Evolutionary conservation across 768 basidiomycete genomes (phyloP).

Genomic region (Cyclocybe cylindracea): DNA sequence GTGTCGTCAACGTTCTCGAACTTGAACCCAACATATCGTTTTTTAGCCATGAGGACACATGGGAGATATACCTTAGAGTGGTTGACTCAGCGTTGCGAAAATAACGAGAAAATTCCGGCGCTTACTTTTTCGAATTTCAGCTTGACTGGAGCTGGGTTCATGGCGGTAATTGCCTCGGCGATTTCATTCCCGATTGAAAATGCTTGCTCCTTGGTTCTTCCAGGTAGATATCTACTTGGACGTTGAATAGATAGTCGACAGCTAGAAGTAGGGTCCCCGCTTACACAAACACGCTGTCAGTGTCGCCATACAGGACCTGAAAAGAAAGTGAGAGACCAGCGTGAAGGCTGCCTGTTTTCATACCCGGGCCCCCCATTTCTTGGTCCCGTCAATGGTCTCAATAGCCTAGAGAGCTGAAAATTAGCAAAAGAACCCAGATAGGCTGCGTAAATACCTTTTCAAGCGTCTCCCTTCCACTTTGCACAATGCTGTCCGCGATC

Average conservation of each 20-base stretch:
- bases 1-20: constrained; percentile 82
- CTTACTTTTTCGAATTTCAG: constrained; percentile 96
- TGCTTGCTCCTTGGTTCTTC: constrained; percentile 90
- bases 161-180: constrained; percentile 78
- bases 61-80: constrained; percentile 87
- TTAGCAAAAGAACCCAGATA: neutral
- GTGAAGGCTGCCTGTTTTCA: constrained; percentile 20
- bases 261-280: constrained; percentile 14
- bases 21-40: constrained; percentile 97
- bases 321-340: neutral
- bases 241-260: neutral
- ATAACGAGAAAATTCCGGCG: neutral
- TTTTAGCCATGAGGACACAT: constrained; percentile 95
- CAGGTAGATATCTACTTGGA: constrained; percentile 63
- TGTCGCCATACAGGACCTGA: constrained; percentile 94
- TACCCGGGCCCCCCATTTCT: constrained; percentile 83
- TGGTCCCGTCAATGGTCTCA: constrained; percentile 67
- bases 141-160: constrained; percentile 90
- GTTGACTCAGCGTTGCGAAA: neutral
- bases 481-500: constrained; percentile 97
- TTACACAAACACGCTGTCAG: constrained; percentile 89
- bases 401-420: constrained; percentile 64
- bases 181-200: constrained; percentile 94
- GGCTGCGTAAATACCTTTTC: constrained; percentile 64
- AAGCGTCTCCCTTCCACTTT: constrained; percentile 92